These are phyloP conservation scores for Eucalyptus coolabah DNA, from an alignment of 345 rosid genomes.

Conservation along the genomic window DNA sequence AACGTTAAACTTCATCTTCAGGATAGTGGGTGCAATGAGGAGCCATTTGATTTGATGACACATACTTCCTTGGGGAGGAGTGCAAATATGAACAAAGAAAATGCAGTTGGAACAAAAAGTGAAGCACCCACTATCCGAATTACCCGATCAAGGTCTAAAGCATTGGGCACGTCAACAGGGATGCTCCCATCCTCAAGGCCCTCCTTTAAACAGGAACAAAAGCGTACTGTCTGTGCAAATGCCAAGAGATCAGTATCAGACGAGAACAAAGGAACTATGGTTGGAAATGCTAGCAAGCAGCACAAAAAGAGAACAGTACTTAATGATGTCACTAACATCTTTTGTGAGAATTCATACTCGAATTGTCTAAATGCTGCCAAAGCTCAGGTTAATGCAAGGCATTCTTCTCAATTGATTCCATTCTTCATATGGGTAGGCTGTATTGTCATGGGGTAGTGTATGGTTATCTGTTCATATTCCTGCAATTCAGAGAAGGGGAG, in stretches of 20 bases:
- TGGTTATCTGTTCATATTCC: background rate
- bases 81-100: slow-evolving; percentile 58
- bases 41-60: slow-evolving; percentile 9
- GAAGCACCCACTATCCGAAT: slow-evolving; percentile 26
- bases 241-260: slow-evolving; percentile 38
- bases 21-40: slow-evolving; percentile 32
- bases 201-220: slow-evolving; percentile 53
- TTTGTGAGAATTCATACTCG: slow-evolving; percentile 5
- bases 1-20: background rate
- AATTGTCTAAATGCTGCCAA: slow-evolving; percentile 22
- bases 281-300: slow-evolving; percentile 18
- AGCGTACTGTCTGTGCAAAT: slow-evolving; percentile 12
- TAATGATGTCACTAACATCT: slow-evolving; percentile 56
- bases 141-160: slow-evolving; percentile 71
- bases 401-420: background rate
- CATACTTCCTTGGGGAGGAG: slow-evolving; percentile 16
- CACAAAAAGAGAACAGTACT: slow-evolving; percentile 77
- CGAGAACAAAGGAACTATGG: slow-evolving; percentile 24
- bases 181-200: slow-evolving; percentile 38
- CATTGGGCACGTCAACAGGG: slow-evolving; percentile 34
- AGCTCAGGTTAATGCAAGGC: slow-evolving; percentile 27
- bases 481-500: background rate
- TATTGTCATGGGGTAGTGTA: background rate
- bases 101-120: slow-evolving; percentile 15
- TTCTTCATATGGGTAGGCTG: background rate